Base-by-base conservation (phyloP, 2,329 filamentous ascomycete species). In the Penicillium hordei region DNA sequence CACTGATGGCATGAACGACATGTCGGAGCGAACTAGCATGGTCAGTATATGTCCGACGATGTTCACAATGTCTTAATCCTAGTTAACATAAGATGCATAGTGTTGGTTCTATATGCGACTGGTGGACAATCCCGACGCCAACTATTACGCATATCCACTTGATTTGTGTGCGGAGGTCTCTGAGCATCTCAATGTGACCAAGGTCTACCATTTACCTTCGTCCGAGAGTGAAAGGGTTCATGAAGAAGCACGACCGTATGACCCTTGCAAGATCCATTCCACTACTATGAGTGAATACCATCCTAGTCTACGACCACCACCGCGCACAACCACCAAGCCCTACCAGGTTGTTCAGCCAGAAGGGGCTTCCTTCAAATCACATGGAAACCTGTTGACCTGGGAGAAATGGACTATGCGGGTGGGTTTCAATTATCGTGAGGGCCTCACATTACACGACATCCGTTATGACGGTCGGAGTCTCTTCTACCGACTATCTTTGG, bases 141-240 rank as follows among this genome's bases (percentile, higher is more conserved):
- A 86, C 63, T 80, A 82, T 68, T 85, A 85, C 62, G 82, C 83
- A 4, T 84, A 84, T 54, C 83, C 83, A 0, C 74, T 85, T 9
- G 79, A 83, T 53, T 73, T 85, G 23, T 79, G 76, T 45, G 79
- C 81, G 8, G 81, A 84, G 64, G 76, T 81, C 48, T 81, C 80
- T 8, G 77, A 81, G 59, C 68, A 79, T 2, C 71, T 84, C 3
- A 63, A 79, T 29, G 79, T 84, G 4, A 79, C 78, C 57, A 79
- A 81, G 55, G 76, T 84, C 50, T 79, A 81, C 60, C 76, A 76
- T 36, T 75, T 84, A 9, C 79, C 80, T 17, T 72, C 78, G 0
- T 72, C 75, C 1, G 65, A 72, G 1, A 64, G 76, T 10, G 74
- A 78, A 45, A 69, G 74, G 17, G 76, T 79, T 46, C 75, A 77